Base-by-base conservation (phyloP, 140 eudicot species). In the Ambrosia hybrid region DNA sequence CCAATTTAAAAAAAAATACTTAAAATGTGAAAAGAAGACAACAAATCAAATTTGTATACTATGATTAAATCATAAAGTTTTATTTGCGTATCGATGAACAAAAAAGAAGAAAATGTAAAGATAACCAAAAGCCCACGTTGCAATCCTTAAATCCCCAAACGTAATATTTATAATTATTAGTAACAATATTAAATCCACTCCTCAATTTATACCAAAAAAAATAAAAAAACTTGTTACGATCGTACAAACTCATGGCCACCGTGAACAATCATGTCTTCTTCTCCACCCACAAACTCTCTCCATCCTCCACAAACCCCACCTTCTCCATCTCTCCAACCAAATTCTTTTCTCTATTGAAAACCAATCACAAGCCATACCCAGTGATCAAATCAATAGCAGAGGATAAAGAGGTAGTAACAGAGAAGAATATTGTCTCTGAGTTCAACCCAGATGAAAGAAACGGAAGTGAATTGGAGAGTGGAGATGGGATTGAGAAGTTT, bases 171-270 rank as follows among this genome's bases (percentile, higher is more conserved):
- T 21, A 10, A 9, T 1, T 9, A 11, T 49, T 10, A 9, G 6
- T 41, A 41, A 41, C 9, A 41, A 41, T 41, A 41, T 1, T 41
- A 8, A 30, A 30, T 2, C 0, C 34, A 30, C 34, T 30, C 34
- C 34, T 30, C 34, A 30, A 30, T 30, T 30, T 41, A 5, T 7
- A 41, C 10, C 48, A 30, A 5, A 10, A 49, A 0, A 49, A 49
- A 2, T 8, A 8, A 46, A 48, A 9, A 48, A 10, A 48, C 52
- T 49, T 49, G 53, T 49, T 10, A 49, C 10, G 53, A 49, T 49
- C 53, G 53, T 46, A 49, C 53, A 49, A n/a, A 49, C 14, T 61
- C 14, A 61, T 61, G 67, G 67, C 67, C 34, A 61, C 48, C 67
- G 5, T 61, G 26, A 61, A 61, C 21, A 61, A 61, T 61, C n/a